These are phyloP conservation scores for Fusarium lyarnte DNA, from an alignment of 2,329 filamentous ascomycete species.

Conservation along the genomic window DNA sequence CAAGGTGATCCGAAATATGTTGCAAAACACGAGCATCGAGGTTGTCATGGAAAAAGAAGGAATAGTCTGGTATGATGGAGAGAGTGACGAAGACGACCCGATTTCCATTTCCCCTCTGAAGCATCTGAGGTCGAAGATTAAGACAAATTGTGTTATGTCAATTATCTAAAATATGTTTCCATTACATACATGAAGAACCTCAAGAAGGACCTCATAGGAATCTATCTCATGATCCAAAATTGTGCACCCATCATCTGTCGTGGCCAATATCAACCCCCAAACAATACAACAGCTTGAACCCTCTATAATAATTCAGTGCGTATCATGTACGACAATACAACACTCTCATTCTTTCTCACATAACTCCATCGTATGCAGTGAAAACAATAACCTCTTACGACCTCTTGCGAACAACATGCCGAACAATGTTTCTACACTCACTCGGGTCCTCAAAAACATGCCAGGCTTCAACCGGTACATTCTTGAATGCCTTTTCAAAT, in stretches of 20 bases:
- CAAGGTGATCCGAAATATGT: not conserved
- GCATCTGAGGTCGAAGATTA: not conserved
- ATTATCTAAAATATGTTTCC: not conserved
- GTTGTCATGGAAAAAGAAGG: not conserved
- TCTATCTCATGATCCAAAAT: not conserved
- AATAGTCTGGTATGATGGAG: not conserved
- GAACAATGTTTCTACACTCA: constrained; percentile 62
- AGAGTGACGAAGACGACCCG: not conserved
- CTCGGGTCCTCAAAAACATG: constrained; percentile 81
- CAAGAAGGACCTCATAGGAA: not conserved
- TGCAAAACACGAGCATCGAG: not conserved
- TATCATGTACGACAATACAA: not conserved
- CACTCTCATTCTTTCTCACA: constrained; percentile 1
- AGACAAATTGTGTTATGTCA: not conserved
- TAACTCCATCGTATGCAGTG: constrained; percentile 1
- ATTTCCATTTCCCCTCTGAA: not conserved
- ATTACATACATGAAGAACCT: not conserved
- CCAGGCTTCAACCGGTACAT: constrained; percentile 77
- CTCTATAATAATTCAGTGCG: not conserved
- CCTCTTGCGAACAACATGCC: constrained; percentile 35
- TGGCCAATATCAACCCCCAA: not conserved
- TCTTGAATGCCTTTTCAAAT: constrained; percentile 85
- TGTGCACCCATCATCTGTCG: not conserved
- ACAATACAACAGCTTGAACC: not conserved
- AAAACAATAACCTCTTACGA: not conserved